Conservation (phyloP, 768 basidiomycete genomes). For the Xerocomus potaroensis region DNA sequence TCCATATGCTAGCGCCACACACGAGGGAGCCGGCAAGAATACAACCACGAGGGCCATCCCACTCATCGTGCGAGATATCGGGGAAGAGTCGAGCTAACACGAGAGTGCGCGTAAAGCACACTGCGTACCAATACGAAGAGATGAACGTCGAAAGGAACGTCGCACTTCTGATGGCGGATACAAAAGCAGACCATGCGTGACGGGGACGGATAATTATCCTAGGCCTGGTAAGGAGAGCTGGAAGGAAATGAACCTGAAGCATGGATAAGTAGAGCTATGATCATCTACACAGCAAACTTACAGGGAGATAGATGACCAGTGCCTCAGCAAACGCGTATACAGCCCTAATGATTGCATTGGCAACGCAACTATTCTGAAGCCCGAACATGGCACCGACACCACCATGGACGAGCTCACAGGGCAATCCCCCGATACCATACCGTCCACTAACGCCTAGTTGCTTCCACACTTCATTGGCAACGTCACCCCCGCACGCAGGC, state of each 20-base stretch:
- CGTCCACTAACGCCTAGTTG: conserved; percentile 50
- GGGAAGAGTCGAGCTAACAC: conserved; percentile 62
- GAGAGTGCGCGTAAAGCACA: conserved; percentile 67
- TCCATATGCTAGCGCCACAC: conserved; percentile 75
- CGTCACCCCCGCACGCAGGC: conserved; percentile 58
- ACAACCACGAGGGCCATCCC: conserved; percentile 74
- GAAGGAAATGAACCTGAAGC: conserved; percentile 64
- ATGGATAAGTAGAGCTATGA: not conserved
- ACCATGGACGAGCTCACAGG: conserved; percentile 73
- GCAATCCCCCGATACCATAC: conserved; percentile 60
- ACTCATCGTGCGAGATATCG: conserved; percentile 67
- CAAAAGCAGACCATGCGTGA: conserved; percentile 37
- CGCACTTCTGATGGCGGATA: conserved; percentile 60
- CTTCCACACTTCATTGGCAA: conserved; percentile 53
- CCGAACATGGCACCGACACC: conserved; percentile 44
- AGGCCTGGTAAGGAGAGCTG: conserved; percentile 58
- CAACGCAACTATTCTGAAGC: conserved; percentile 52
- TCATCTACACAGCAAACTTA: conserved; percentile 33
- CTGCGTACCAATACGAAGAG: conserved; percentile 62
- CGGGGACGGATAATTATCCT: conserved; percentile 44
- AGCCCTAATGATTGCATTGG: conserved; percentile 54
- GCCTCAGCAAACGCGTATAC: conserved; percentile 58
- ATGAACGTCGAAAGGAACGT: conserved; percentile 71
- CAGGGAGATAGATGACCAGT: conserved; percentile 66
- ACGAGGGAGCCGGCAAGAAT: conserved; percentile 60